A percentile compares a stretch with the other conserved stretches of the same genome.
Evolutionary conservation across 108 stramenopile genomes (phyloP).

Genomic region (Cyclotella distinguenda): DNA sequence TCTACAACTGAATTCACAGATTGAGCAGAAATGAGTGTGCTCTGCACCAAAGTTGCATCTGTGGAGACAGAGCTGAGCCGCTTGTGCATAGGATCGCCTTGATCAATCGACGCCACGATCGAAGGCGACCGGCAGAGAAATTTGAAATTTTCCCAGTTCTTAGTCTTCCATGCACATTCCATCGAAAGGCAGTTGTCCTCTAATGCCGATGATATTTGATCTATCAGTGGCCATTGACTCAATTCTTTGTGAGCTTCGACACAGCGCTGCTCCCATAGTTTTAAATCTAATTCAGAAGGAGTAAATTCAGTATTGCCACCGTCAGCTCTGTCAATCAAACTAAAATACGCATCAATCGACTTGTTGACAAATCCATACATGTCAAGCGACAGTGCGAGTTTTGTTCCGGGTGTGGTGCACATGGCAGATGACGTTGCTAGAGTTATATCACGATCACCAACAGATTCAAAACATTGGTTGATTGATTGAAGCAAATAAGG

Average conservation of each 20-base stretch:
- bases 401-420: slow-evolving; percentile 49
- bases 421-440: slow-evolving; percentile 48
- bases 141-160: slow-evolving; percentile 83
- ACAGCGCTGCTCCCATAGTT: slow-evolving; percentile 92
- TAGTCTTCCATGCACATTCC: slow-evolving; percentile 88
- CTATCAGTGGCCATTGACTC: slow-evolving; percentile 81
- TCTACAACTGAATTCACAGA: slow-evolving; percentile 56
- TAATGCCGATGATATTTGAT: slow-evolving; percentile 69
- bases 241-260: slow-evolving; percentile 82
- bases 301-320: slow-evolving; percentile 10
- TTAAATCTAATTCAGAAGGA: slow-evolving; percentile 71
- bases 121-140: slow-evolving; percentile 51
- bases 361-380: slow-evolving; percentile 68
- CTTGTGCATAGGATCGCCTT: slow-evolving; percentile 81
- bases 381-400: slow-evolving; percentile 68
- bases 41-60: too few relatives aligned
- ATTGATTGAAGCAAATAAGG: slow-evolving; percentile 43
- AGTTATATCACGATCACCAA: slow-evolving; percentile 60
- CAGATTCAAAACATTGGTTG: slow-evolving; percentile 51
- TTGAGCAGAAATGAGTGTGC: too few relatives aligned
- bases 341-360: slow-evolving; percentile 61
- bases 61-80: slow-evolving; percentile 75
- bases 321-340: slow-evolving; percentile 52
- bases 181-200: slow-evolving; percentile 68
- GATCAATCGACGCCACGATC: slow-evolving; percentile 61